Evolutionary conservation across 257 asterid species (phyloP).

Genomic region (Solanum sejunctum): DNA sequence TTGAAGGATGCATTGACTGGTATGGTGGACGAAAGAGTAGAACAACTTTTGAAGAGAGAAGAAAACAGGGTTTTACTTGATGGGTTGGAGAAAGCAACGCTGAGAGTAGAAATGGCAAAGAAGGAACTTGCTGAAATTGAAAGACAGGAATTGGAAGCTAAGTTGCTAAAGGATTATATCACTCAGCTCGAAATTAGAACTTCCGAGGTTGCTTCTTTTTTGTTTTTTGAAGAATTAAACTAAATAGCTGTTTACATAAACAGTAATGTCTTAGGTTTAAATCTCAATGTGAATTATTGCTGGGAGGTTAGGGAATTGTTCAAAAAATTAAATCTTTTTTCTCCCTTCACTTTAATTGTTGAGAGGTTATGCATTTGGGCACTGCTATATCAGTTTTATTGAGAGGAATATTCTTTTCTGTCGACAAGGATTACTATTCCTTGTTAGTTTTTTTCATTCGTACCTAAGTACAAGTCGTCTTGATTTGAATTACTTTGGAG

Average conservation of each 20-base stretch:
- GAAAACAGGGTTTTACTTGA: slow-evolving; percentile 64
- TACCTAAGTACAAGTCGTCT: not conserved
- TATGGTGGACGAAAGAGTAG: slow-evolving; percentile 65
- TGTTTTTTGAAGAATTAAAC: not conserved
- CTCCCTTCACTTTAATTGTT: not conserved
- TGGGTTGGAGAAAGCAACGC: slow-evolving; percentile 71
- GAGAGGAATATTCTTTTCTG: not conserved
- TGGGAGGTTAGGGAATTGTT: not conserved
- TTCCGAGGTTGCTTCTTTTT: slow-evolving; percentile 33
- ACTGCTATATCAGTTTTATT: not conserved
- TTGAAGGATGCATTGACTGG: slow-evolving; percentile 52
- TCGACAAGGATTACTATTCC: not conserved
- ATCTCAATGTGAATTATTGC: not conserved
- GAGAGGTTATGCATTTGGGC: not conserved
- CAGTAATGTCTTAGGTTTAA: not conserved
- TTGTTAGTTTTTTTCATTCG: not conserved
- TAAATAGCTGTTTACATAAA: not conserved
- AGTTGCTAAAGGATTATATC: slow-evolving; percentile 40
- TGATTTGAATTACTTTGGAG: not conserved
- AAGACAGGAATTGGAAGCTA: slow-evolving; percentile 71
- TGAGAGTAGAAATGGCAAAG: slow-evolving; percentile 68
- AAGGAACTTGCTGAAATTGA: slow-evolving; percentile 65
- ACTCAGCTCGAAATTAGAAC: slow-evolving; percentile 62
- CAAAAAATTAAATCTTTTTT: not conserved
- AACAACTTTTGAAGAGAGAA: slow-evolving; percentile 54